Evolutionary conservation across 257 asterid genomes (phyloP).

Genomic region (Nicotiana sylvestris): DNA sequence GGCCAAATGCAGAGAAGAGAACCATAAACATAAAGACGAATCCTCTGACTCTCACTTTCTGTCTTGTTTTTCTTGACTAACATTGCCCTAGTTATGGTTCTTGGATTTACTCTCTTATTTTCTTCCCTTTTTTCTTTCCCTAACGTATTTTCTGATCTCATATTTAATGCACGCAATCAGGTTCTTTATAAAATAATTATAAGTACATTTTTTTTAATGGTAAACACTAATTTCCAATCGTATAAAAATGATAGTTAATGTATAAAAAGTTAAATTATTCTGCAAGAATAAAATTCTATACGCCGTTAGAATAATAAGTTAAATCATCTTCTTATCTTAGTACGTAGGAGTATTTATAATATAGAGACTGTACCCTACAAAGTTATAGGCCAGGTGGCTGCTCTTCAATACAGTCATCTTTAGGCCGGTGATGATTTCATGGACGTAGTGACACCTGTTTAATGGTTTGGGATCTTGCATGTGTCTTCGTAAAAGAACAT

Average conservation of each 20-base stretch:
- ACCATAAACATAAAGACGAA: constrained; percentile 26
- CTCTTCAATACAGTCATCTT: background rate
- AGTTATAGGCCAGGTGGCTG: constrained; percentile 1
- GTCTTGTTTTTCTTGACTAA: constrained; percentile 11
- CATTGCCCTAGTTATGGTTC: background rate
- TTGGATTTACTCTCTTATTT: background rate
- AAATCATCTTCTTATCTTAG: background rate
- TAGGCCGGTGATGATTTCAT: background rate
- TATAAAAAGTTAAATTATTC: background rate
- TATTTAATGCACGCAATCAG: background rate
- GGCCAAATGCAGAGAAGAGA: background rate
- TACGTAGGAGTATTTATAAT: background rate
- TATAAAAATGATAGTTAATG: too few relatives aligned
- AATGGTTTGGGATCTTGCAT: background rate
- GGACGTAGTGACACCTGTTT: background rate
- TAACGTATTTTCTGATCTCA: background rate
- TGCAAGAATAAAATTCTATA: background rate
- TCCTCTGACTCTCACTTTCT: constrained; percentile 10
- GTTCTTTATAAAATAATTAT: too few relatives aligned
- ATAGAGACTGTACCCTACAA: background rate
- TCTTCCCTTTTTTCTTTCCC: background rate
- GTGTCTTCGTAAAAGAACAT: background rate
- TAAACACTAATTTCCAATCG: background rate
- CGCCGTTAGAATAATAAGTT: background rate
- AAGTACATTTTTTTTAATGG: background rate